phyloP scores from a whole-genome alignment of 1,284 basidiomycete genomes.

The Rhodotorula mucilaginosa region DNA sequence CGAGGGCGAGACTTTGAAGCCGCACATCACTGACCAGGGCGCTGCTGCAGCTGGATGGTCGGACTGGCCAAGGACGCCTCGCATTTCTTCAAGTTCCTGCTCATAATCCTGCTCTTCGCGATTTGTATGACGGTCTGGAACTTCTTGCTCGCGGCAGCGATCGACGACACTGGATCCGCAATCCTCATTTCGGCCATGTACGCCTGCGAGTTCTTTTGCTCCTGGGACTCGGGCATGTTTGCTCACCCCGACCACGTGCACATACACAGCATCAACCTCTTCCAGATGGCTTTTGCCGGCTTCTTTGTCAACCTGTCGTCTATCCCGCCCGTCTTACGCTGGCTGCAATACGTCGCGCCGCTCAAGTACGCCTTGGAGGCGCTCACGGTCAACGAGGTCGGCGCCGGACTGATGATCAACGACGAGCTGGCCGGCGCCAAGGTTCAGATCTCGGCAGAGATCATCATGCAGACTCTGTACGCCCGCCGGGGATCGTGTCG shows the following conservation, averaged over 20 bases:
- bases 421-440: constrained; percentile 77
- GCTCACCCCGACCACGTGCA: constrained; percentile 58
- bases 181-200: constrained; percentile 62
- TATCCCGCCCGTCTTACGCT: constrained; percentile 43
- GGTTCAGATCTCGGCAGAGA: constrained; percentile 67
- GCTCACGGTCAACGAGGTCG: constrained; percentile 81
- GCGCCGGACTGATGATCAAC: constrained; percentile 73
- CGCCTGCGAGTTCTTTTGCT: constrained; percentile 52
- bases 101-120: constrained; percentile 71
- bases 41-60: constrained; percentile 71
- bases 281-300: constrained; percentile 46
- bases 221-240: constrained; percentile 69
- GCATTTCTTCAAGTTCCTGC: constrained; percentile 76
- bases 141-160: constrained; percentile 75
- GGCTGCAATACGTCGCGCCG: constrained; percentile 70
- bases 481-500: constrained; percentile 74
- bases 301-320: constrained; percentile 53
- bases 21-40: background rate
- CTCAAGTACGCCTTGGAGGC: constrained; percentile 73
- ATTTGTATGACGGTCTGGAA: constrained; percentile 82
- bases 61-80: constrained; percentile 68
- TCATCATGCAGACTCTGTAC: constrained; percentile 83
- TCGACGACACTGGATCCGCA: constrained; percentile 80
- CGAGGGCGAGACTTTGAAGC: background rate
- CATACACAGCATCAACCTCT: constrained; percentile 36